Percentiles rank a stretch among this genome's conserved stretches.
Evolutionary conservation across 1,284 basidiomycete genomes (phyloP).

Genomic region (Sanghuangporus baumii): DNA sequence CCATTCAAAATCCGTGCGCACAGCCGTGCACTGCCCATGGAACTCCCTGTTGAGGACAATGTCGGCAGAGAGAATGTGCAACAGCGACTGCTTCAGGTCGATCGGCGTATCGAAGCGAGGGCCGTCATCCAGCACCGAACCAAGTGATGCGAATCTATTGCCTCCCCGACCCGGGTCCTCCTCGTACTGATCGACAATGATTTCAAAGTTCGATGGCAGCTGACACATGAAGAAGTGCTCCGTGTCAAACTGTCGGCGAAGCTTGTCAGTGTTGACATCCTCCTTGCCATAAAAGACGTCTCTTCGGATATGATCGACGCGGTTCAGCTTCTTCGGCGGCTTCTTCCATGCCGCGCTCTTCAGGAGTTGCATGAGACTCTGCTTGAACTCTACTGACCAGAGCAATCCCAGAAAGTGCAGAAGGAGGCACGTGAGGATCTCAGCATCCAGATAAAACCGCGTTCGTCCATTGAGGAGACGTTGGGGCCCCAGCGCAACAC

Average conservation of each 20-base stretch:
- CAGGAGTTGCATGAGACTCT: slow-evolving; percentile 27
- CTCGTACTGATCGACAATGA: not conserved
- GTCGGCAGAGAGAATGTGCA: slow-evolving; percentile 36
- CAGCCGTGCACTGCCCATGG: slow-evolving; percentile 28
- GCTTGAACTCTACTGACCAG: slow-evolving; percentile 37
- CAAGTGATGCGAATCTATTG: no score
- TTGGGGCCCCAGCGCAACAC: slow-evolving; percentile 37
- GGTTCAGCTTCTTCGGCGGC: not conserved
- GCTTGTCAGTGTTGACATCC: not conserved
- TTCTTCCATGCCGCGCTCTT: slow-evolving; percentile 32
- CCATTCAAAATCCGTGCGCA: slow-evolving; percentile 39
- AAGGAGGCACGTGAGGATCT: slow-evolving; percentile 38
- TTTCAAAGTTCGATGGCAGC: slow-evolving; percentile 5
- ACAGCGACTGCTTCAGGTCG: slow-evolving; percentile 21
- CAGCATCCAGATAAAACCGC: slow-evolving; percentile 40
- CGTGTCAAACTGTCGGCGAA: not conserved
- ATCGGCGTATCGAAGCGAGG: slow-evolving; percentile 14
- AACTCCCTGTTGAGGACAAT: slow-evolving; percentile 32
- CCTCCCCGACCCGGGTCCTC: not conserved
- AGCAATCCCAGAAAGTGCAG: slow-evolving; percentile 37
- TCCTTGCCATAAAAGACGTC: slow-evolving; percentile 3
- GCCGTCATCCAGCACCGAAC: not conserved
- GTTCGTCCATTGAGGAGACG: slow-evolving; percentile 42
- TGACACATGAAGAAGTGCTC: slow-evolving; percentile 18
- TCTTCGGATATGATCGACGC: slow-evolving; percentile 5